Percentiles rank a stretch among this genome's conserved stretches.
Evolutionary conservation across 306 rosid genomes (phyloP).

Genomic region (Sicyos baderoa): DNA sequence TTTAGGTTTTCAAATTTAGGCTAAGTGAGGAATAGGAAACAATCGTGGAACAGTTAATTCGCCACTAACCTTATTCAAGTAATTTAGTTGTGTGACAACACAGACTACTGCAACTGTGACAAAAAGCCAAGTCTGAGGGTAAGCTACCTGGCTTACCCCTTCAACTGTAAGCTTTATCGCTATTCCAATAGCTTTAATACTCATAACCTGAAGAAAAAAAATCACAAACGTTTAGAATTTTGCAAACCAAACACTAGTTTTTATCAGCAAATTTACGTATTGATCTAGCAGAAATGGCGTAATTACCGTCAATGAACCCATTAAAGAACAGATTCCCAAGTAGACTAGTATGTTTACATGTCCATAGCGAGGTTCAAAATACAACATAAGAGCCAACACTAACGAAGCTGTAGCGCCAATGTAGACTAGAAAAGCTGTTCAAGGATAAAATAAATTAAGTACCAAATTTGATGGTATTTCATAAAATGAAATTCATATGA

Average conservation of each 20-base stretch:
- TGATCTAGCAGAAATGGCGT: conserved; percentile 4
- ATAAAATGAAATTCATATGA: background rate
- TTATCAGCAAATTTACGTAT: background rate
- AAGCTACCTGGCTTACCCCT: conserved; percentile 70
- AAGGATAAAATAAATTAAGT: conserved; percentile 16
- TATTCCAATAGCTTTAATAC: conserved; percentile 94
- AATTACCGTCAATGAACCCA: conserved; percentile 86
- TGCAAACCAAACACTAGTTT: background rate
- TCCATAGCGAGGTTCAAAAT: conserved; percentile 84
- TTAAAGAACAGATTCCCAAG: conserved; percentile 82
- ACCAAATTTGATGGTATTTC: background rate
- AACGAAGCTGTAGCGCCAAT: conserved; percentile 48
- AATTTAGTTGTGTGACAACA: conserved; percentile 78
- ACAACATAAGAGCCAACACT: conserved; percentile 61
- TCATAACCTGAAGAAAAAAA: conserved; percentile 67
- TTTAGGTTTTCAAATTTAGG: background rate
- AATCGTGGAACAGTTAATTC: background rate
- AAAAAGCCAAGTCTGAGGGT: conserved; percentile 95
- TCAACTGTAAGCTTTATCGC: conserved; percentile 84
- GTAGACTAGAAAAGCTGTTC: conserved; percentile 59
- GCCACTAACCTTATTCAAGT: conserved; percentile 83
- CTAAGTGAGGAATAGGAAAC: background rate
- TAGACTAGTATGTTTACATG: conserved; percentile 68
- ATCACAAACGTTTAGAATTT: conserved; percentile 12
- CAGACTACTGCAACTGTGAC: conserved; percentile 65